These are phyloP conservation scores for Aureobasidium sp. DNA, from an alignment of 2,329 filamentous ascomycete species.

Conservation along the genomic window DNA sequence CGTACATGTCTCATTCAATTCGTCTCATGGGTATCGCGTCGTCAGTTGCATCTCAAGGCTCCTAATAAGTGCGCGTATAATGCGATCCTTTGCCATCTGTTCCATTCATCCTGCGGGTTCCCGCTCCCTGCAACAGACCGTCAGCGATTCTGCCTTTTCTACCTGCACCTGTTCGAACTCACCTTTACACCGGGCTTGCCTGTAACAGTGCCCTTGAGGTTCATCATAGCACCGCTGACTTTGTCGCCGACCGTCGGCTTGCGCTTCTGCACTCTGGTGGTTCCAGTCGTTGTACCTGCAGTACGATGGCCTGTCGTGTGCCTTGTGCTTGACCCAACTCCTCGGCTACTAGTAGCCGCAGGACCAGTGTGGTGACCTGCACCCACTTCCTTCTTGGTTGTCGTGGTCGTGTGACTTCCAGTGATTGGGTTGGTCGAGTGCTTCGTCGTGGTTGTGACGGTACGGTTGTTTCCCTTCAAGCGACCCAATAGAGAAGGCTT, in stretches of 20 bases:
- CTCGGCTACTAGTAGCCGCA: slow-evolving; percentile 22
- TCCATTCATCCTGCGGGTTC: slow-evolving; percentile 29
- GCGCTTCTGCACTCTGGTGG: slow-evolving; percentile 45
- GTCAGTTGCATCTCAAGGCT: not conserved
- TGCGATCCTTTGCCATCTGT: slow-evolving; percentile 28
- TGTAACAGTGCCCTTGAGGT: slow-evolving; percentile 63
- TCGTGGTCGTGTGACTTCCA: slow-evolving; percentile 33
- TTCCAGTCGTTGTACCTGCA: slow-evolving; percentile 22
- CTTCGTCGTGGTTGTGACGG: slow-evolving; percentile 37
- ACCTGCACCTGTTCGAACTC: slow-evolving; percentile 18
- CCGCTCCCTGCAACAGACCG: slow-evolving; percentile 24
- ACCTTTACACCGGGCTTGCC: slow-evolving; percentile 65
- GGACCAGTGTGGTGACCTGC: slow-evolving; percentile 21
- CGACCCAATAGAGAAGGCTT: slow-evolving; percentile 50
- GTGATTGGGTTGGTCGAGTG: slow-evolving; percentile 37
- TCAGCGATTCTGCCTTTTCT: slow-evolving; percentile 9
- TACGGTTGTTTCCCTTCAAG: slow-evolving; percentile 40
- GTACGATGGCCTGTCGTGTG: slow-evolving; percentile 20
- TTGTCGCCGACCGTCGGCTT: slow-evolving; percentile 67
- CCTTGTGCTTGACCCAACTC: slow-evolving; percentile 16
- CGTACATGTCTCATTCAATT: slow-evolving; percentile 5
- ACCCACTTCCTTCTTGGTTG: slow-evolving; percentile 27
- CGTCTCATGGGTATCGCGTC: slow-evolving; percentile 6
- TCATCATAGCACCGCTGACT: slow-evolving; percentile 67
- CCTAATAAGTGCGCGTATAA: slow-evolving; percentile 14